Percentiles rank a stretch among this genome's conserved stretches.
Evolutionary conservation across 1,284 basidiomycete genomes (phyloP).

Genomic region (Lentinus polychrous): DNA sequence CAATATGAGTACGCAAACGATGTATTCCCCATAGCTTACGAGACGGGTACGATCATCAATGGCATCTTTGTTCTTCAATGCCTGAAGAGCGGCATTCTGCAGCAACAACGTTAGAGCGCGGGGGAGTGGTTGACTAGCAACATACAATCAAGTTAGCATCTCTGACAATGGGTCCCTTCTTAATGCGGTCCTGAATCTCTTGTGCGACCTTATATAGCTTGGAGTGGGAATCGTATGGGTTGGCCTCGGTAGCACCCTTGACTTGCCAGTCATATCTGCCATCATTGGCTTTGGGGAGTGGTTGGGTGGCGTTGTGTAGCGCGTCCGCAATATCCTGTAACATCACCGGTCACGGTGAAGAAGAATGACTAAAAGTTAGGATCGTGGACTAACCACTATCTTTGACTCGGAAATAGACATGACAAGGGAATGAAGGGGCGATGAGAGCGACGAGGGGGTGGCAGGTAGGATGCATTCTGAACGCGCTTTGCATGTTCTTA

Average conservation of each 20-base stretch:
- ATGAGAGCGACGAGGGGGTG: neutral
- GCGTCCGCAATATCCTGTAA: slow-evolving; percentile 17
- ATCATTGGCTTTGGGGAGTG: slow-evolving; percentile 18
- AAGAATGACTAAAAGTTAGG: neutral
- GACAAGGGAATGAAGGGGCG: neutral
- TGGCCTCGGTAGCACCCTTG: slow-evolving; percentile 14
- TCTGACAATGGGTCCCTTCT: slow-evolving; percentile 13
- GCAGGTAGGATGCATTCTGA: neutral
- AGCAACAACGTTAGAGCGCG: neutral
- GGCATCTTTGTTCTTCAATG: slow-evolving; percentile 34
- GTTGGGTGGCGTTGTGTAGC: slow-evolving; percentile 14
- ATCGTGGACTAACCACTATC: neutral
- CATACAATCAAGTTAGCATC: neutral
- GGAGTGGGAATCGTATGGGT: slow-evolving; percentile 10
- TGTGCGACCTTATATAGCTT: slow-evolving; percentile 13
- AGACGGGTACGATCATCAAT: slow-evolving; percentile 60
- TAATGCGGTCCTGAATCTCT: slow-evolving; percentile 10
- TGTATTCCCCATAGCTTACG: slow-evolving; percentile 23
- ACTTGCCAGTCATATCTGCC: slow-evolving; percentile 21
- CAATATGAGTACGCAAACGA: neutral
- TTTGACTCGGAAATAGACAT: slow-evolving; percentile 1
- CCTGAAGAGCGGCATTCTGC: slow-evolving; percentile 38
- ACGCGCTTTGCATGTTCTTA: neutral
- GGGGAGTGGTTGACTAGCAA: neutral
- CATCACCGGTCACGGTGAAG: neutral